These are phyloP conservation scores for Sordariomycetes sp. DNA, from an alignment of 2,329 filamentous ascomycete genomes.

Conservation along the genomic window DNA sequence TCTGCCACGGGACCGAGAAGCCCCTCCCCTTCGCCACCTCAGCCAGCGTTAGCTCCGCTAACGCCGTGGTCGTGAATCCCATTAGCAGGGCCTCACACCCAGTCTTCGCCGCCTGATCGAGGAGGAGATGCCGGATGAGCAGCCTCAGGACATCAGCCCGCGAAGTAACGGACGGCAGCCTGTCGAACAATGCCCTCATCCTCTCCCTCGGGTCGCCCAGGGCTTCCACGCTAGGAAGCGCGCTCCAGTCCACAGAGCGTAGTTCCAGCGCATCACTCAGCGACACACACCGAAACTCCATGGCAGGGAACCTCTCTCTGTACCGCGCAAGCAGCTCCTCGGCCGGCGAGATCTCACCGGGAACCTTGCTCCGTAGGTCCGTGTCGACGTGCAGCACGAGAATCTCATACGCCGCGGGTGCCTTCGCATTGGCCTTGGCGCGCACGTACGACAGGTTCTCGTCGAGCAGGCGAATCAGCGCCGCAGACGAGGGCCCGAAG, in stretches of 20 bases:
- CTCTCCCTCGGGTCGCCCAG: slow-evolving; percentile 19
- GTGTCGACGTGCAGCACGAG: slow-evolving; percentile 43
- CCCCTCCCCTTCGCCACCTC: slow-evolving; percentile 88
- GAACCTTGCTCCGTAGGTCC: slow-evolving; percentile 12
- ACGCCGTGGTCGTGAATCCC: slow-evolving; percentile 74
- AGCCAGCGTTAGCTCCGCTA: slow-evolving; percentile 74
- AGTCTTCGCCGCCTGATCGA: slow-evolving; percentile 45
- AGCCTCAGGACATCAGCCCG: slow-evolving; percentile 60
- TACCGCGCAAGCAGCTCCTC: slow-evolving; percentile 36
- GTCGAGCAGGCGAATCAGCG: slow-evolving; percentile 64
- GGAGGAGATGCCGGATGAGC: slow-evolving; percentile 58
- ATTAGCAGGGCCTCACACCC: slow-evolving; percentile 62
- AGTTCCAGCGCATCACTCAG: slow-evolving; percentile 49
- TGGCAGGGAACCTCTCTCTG: slow-evolving; percentile 48
- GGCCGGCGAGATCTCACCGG: slow-evolving; percentile 14
- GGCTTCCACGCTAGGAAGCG: slow-evolving; percentile 20
- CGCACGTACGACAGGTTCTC: slow-evolving; percentile 53
- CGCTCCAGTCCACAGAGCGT: slow-evolving; percentile 37
- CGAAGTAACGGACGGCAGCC: slow-evolving; percentile 61
- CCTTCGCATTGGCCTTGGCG: slow-evolving; percentile 28
- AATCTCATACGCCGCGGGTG: slow-evolving; percentile 45
- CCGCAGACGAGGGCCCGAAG: slow-evolving; percentile 67
- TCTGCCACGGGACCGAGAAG: slow-evolving; percentile 67
- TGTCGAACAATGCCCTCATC: slow-evolving; percentile 41
- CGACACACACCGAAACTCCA: slow-evolving; percentile 48